Base-by-base conservation (phyloP, 2,329 filamentous ascomycete genomes). In the Calonectria honghensis region DNA sequence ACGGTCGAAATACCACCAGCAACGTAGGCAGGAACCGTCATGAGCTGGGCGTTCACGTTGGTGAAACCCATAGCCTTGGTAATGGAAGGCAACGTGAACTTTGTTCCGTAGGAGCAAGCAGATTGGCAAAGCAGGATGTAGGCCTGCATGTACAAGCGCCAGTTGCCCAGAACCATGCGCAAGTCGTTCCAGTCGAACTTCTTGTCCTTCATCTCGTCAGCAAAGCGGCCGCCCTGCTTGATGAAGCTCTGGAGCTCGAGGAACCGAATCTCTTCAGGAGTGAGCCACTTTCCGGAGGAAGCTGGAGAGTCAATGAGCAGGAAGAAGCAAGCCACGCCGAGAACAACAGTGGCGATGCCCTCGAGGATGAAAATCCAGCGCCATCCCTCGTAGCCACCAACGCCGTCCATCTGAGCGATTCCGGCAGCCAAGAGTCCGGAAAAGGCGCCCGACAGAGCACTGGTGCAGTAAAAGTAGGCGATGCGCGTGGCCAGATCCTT, bases 1-100 rank as follows among this genome's bases (percentile, higher is more conserved):
- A 95, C 85, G 0, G 93, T 94, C 0, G 93, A 77, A 3, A 93
- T 83, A 2, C 91, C 91, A 0, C 92, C 93, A 0, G 88, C 89
- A 2, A 91, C 88, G 73, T 91, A 91, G 0, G 89, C 89, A 0
- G 90, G 90, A 0, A 91, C 89, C 3, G 90, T 90, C 84, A 91
- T 89, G 5, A 82, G 72, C 67, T 82, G 81, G 0, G 82, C 80
- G 4, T 77, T 76, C 18, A 80, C 79, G n/a, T 82, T 83, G 5
- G 82, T 81, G 77, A 83, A 87, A 0, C 85, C 85, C 78, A 87
- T 84, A 29, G 81, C 83, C 61, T 81, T 78, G 71, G 86, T 83
- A 52, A 87, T 86, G 11, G 83, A 80, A 6, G 85, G 81, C 64
- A 82, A 74, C 0, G 81, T 80, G 18, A 81, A 82, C 64, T 82